A percentile compares a stretch with the other conserved stretches of the same genome.
Conservation (phyloP, 2,329 filamentous ascomycete genomes). For the Cercospora zeina region DNA sequence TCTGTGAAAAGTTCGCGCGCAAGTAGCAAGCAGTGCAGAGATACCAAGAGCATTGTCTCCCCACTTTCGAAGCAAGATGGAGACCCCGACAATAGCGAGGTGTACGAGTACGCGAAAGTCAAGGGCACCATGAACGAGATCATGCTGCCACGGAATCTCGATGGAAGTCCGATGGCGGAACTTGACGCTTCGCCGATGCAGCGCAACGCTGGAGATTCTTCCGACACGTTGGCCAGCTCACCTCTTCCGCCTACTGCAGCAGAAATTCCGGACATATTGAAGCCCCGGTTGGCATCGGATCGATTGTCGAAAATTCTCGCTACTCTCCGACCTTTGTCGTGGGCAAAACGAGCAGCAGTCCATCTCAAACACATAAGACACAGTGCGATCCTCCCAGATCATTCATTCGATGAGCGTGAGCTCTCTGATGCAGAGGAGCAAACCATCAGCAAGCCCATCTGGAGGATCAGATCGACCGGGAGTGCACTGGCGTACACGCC, state of each 20-base stretch:
- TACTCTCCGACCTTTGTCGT: conserved; percentile 7
- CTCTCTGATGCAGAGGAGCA: neutral
- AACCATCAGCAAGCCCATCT: neutral
- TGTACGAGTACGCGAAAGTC: conserved; percentile 9
- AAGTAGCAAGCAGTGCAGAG: neutral
- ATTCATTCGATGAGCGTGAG: neutral
- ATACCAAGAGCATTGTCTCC: neutral
- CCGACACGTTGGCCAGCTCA: neutral
- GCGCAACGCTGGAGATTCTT: neutral
- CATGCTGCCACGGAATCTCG: conserved; percentile 10
- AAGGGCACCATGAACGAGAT: conserved; percentile 13
- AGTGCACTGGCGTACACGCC: conserved; percentile 2
- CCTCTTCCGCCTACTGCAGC: neutral
- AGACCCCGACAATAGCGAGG: neutral
- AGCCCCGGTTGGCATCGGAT: neutral
- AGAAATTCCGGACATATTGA: neutral
- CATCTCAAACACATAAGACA: conserved; percentile 8
- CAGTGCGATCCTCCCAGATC: neutral
- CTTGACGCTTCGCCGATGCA: conserved; percentile 4
- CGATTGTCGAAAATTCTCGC: conserved; percentile 9
- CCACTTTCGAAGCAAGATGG: neutral
- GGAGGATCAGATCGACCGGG: neutral
- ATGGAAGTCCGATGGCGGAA: conserved; percentile 12
- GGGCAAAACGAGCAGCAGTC: conserved; percentile 9
- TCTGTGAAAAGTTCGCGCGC: neutral